Percentiles rank a stretch among this genome's conserved stretches.
phyloP scores from a whole-genome alignment of 169 alveolate genomes.

The Plasmodium cynomolgi region DNA sequence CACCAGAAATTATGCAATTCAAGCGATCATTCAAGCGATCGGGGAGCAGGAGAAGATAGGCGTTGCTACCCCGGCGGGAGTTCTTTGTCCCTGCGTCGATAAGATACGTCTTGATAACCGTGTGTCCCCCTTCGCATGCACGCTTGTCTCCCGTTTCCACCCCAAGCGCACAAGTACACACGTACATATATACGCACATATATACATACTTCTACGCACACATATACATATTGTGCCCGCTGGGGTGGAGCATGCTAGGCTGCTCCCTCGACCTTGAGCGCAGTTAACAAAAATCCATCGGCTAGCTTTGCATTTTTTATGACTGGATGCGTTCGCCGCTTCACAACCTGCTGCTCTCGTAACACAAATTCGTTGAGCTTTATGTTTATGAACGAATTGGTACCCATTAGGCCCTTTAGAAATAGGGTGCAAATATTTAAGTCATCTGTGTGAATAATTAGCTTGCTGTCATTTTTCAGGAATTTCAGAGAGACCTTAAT shows the following conservation, averaged over 20 bases:
- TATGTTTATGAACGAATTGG: constrained; percentile 28
- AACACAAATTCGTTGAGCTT: constrained; percentile 48
- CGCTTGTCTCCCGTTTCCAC: not conserved
- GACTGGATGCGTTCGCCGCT: constrained; percentile 60
- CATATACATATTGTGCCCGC: not conserved
- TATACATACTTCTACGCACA: not conserved
- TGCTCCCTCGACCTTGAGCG: constrained; percentile 32
- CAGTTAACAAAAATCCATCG: constrained; percentile 60
- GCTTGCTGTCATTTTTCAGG: constrained; percentile 57
- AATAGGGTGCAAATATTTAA: constrained; percentile 18
- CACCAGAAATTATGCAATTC: too few species aligned
- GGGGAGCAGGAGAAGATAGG: not conserved
- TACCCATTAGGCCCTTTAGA: constrained; percentile 21
- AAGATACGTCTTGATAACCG: not conserved
- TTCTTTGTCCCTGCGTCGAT: not conserved
- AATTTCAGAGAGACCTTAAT: constrained; percentile 29
- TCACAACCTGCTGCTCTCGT: constrained; percentile 58
- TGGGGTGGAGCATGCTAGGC: not conserved
- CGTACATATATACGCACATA: not conserved
- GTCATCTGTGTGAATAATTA: constrained; percentile 63
- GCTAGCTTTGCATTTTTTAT: constrained; percentile 52
- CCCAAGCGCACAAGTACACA: too few species aligned
- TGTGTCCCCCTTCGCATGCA: not conserved
- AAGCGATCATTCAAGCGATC: too few species aligned
- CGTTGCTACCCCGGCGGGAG: not conserved